phyloP scores from a whole-genome alignment of 768 basidiomycete genomes.

The Rhodotorula diobovata region DNA sequence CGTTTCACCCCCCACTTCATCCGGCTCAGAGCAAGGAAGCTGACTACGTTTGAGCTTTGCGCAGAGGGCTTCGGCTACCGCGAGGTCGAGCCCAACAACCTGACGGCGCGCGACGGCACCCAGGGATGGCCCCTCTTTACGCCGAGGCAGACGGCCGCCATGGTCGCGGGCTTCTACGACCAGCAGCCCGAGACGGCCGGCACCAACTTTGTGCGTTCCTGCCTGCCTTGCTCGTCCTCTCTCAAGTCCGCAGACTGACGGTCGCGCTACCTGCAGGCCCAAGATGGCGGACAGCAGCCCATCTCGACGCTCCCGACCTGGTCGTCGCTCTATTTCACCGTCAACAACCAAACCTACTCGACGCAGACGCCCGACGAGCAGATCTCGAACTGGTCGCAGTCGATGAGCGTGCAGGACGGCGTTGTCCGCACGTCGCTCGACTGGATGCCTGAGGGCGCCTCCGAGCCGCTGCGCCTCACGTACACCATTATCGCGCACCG shows the following conservation, averaged over 20 bases:
- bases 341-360: slow-evolving; percentile 28
- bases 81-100: slow-evolving; percentile 6
- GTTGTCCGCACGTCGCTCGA: slow-evolving; percentile 24
- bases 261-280: not conserved
- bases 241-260: too few species aligned
- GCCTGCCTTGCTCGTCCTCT: too few species aligned
- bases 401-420: slow-evolving; percentile 30
- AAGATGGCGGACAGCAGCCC: slow-evolving; percentile 31
- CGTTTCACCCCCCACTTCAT: not conserved
- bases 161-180: slow-evolving; percentile 39
- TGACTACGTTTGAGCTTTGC: not conserved
- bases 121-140: slow-evolving; percentile 39
- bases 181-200: slow-evolving; percentile 22
- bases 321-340: slow-evolving; percentile 27
- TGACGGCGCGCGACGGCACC: slow-evolving; percentile 11
- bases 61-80: slow-evolving; percentile 35
- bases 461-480: not conserved
- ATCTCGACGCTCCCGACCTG: slow-evolving; percentile 35
- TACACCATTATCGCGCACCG: slow-evolving; percentile 34
- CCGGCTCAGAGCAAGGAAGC: not conserved
- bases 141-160: slow-evolving; percentile 20
- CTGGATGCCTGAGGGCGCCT: slow-evolving; percentile 5
- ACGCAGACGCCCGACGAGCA: slow-evolving; percentile 2
- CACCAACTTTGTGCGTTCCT: slow-evolving; percentile 24
- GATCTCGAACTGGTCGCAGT: slow-evolving; percentile 34